Conservation (phyloP, 257 asterid species). For the Solanum lycopersicoides region DNA sequence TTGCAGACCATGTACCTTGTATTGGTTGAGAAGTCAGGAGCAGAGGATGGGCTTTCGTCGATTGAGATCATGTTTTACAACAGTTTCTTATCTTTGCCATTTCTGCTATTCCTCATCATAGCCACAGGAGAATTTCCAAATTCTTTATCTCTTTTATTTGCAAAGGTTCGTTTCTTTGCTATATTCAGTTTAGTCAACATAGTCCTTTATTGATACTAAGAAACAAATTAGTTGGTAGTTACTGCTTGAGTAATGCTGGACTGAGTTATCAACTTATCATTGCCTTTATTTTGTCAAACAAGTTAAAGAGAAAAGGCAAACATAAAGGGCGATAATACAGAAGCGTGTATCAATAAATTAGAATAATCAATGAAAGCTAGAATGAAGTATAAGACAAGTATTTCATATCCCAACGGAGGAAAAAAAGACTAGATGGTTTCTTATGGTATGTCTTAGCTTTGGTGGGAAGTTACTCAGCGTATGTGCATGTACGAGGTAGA, state of each 20-base stretch:
- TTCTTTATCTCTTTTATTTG: conserved; percentile 54
- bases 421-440: neutral
- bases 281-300: neutral
- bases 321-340: neutral
- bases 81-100: conserved; percentile 76
- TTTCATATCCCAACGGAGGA: neutral
- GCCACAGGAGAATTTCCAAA: conserved; percentile 87
- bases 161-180: conserved; percentile 48
- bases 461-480: neutral
- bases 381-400: neutral
- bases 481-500: neutral
- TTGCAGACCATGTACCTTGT: conserved; percentile 99
- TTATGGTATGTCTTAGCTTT: neutral
- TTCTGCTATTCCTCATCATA: conserved; percentile 79
- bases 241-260: neutral
- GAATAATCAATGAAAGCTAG: neutral
- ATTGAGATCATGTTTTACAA: conserved; percentile 90
- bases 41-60: conserved; percentile 93
- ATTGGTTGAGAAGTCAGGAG: conserved; percentile 93
- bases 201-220: neutral
- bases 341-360: neutral
- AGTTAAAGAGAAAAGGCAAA: neutral
- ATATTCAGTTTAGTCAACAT: neutral
- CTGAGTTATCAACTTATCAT: neutral
- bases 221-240: neutral